Conservation (phyloP, 164 flowering plant genomes). For the Magnolia sinica region DNA sequence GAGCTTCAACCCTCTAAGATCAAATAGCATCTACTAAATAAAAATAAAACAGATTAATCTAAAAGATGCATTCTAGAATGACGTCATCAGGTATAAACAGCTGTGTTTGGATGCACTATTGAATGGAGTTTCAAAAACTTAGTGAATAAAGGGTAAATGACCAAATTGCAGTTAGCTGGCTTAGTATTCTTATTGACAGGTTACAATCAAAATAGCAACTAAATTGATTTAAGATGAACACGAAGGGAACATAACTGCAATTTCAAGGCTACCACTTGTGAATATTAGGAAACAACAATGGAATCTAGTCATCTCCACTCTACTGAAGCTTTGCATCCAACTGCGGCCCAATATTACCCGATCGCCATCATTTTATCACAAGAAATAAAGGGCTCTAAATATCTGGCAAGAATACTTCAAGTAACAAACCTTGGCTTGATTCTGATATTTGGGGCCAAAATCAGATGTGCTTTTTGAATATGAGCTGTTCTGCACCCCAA, state of each 20-base stretch:
- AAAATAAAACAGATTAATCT: background rate
- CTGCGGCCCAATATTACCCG: no score
- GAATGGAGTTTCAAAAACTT: background rate
- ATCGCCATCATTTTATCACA: background rate
- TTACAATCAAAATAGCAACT: background rate
- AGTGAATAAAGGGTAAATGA: background rate
- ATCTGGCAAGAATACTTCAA: background rate
- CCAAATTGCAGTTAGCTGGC: background rate
- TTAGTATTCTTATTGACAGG: background rate
- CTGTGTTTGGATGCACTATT: background rate
- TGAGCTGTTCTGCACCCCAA: slow-evolving; percentile 53
- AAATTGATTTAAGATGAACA: background rate
- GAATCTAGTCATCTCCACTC: background rate
- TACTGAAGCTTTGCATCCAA: background rate
- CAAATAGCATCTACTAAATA: background rate
- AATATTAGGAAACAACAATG: no score
- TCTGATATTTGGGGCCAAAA: slow-evolving; percentile 36
- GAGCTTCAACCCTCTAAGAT: background rate
- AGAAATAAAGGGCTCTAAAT: background rate
- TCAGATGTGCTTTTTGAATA: slow-evolving; percentile 32
- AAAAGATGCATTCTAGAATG: background rate
- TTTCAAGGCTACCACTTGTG: background rate
- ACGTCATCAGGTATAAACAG: background rate
- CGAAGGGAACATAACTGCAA: background rate
- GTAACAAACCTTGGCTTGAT: slow-evolving; percentile 42